Conservation (phyloP, 2,329 filamentous ascomycete species). For the Claviceps pusilla region DNA sequence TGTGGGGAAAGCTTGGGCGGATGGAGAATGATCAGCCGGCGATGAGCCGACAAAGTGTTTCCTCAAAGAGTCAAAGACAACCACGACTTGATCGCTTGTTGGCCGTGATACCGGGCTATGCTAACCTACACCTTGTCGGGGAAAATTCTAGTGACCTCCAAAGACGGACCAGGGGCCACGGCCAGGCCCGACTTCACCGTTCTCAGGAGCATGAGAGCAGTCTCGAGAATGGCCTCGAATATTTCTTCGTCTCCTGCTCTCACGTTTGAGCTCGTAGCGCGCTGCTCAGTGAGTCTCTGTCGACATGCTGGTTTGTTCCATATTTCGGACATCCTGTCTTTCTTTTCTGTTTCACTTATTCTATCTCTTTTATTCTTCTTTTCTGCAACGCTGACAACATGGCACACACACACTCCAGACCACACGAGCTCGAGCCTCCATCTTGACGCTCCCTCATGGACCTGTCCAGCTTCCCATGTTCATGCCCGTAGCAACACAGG, state of each 20-base stretch:
- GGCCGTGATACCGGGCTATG: neutral
- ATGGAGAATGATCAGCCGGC: slow-evolving; percentile 14
- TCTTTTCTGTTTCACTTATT: too few relatives aligned
- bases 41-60: slow-evolving; percentile 9
- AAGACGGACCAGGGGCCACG: neutral
- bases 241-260: slow-evolving; percentile 50
- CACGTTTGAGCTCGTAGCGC: slow-evolving; percentile 61
- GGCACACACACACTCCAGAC: slow-evolving; percentile 39
- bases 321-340: too few relatives aligned
- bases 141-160: slow-evolving; percentile 4
- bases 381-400: neutral
- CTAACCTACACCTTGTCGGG: slow-evolving; percentile 3
- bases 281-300: slow-evolving; percentile 54
- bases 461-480: slow-evolving; percentile 82
- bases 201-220: slow-evolving; percentile 14
- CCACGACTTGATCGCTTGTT: neutral
- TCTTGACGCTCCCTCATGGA: slow-evolving; percentile 79
- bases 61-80: neutral
- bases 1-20: slow-evolving; percentile 6
- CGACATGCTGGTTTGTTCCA: too few relatives aligned
- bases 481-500: slow-evolving; percentile 97
- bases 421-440: slow-evolving; percentile 83
- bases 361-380: too few relatives aligned
- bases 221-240: slow-evolving; percentile 32
- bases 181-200: neutral